These are phyloP conservation scores for Cafeteria roenbergensis DNA, from an alignment of 108 stramenopile species.

Conservation along the genomic window DNA sequence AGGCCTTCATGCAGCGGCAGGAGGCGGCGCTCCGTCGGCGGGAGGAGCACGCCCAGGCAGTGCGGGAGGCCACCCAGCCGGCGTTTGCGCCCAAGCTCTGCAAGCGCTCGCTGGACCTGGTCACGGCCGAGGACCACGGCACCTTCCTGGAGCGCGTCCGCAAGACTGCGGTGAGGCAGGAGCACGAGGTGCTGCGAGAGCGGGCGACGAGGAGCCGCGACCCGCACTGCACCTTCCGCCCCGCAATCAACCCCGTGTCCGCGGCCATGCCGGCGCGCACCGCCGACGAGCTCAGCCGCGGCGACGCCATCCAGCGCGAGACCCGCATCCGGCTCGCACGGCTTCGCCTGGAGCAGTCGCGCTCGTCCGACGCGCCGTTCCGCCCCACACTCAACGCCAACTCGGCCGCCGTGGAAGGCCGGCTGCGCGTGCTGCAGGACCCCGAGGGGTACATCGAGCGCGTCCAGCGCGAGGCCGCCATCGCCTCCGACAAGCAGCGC, in stretches of 20 bases:
- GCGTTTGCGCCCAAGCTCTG: conserved; percentile 25
- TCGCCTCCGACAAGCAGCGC: conserved; percentile 5
- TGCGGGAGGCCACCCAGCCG: too few relatives aligned
- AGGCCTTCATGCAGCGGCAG: too few relatives aligned
- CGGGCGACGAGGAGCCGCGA: conserved; percentile 22
- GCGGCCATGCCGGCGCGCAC: conserved; percentile 18
- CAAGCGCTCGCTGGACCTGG: conserved; percentile 21
- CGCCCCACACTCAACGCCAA: conserved; percentile 24
- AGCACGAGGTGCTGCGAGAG: conserved; percentile 29
- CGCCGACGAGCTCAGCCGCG: conserved; percentile 34
- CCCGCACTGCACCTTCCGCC: conserved; percentile 41
- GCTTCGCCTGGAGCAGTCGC: conserved; percentile 32
- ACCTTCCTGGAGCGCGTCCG: conserved; percentile 33
- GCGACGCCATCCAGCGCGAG: conserved; percentile 36
- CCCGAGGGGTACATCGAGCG: conserved; percentile 31
- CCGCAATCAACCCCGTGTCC: conserved; percentile 25
- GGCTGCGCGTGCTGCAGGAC: conserved; percentile 31
- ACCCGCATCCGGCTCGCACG: conserved; percentile 30
- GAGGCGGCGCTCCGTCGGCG: too few relatives aligned
- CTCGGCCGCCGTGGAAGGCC: conserved; percentile 13
- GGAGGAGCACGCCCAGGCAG: conserved; percentile 25
- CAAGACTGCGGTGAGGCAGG: conserved; percentile 28
- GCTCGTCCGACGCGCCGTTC: conserved; percentile 32
- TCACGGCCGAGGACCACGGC: conserved; percentile 24
- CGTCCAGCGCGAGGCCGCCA: conserved; percentile 24